These are phyloP conservation scores for Borealophlyctis nickersoniae DNA, from an alignment of 192 early-diverging fungal species.

Conservation along the genomic window DNA sequence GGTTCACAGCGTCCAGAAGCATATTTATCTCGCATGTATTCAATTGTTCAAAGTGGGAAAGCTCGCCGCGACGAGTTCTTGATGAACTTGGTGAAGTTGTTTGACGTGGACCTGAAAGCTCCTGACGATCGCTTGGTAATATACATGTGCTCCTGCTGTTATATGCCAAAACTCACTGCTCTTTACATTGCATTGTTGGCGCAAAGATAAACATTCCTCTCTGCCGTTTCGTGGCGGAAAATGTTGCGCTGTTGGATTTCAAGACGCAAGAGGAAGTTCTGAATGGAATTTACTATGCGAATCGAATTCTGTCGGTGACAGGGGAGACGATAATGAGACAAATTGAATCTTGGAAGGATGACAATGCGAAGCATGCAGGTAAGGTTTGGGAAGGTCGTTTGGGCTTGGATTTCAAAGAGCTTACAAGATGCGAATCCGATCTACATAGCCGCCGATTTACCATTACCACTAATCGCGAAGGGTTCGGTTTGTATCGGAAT, in stretches of 20 bases:
- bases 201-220: too few species aligned
- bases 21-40: constrained; percentile 65
- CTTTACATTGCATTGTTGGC: constrained; percentile 42
- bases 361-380: constrained; percentile 3
- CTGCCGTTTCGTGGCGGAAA: constrained; percentile 78
- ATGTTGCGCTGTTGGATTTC: constrained; percentile 74
- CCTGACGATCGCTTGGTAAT: not conserved
- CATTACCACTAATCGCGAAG: constrained; percentile 37
- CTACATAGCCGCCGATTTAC: constrained; percentile 5
- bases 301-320: constrained; percentile 68
- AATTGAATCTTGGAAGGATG: constrained; percentile 25
- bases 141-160: constrained; percentile 5
- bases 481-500: constrained; percentile 60
- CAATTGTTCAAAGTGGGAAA: constrained; percentile 61
- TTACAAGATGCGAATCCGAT: constrained; percentile 5
- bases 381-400: constrained; percentile 1
- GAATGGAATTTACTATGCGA: constrained; percentile 67
- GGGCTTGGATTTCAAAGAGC: constrained; percentile 38
- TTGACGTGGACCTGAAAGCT: constrained; percentile 58
- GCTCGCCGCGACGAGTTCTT: constrained; percentile 73
- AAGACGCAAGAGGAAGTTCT: constrained; percentile 80
- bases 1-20: constrained; percentile 50
- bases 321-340: constrained; percentile 56
- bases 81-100: constrained; percentile 58
- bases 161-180: constrained; percentile 5